Evolutionary conservation across 2,329 filamentous ascomycete genomes (phyloP).

Genomic region (Anisogramma anomala): DNA sequence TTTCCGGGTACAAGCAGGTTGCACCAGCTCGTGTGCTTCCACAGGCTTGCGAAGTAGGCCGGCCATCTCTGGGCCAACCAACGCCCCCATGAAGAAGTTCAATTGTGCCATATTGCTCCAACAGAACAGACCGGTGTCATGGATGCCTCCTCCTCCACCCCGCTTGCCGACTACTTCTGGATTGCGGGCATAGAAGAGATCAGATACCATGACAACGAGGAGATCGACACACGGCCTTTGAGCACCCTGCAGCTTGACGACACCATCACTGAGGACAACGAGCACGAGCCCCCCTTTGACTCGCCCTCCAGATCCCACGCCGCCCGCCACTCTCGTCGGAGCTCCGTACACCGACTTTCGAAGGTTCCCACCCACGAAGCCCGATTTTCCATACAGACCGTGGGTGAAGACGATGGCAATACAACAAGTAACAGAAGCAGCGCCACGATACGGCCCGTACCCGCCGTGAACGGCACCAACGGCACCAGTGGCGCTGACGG

Average conservation of each 20-base stretch:
- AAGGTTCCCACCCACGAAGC: slow-evolving; percentile 36
- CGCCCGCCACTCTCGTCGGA: slow-evolving; percentile 50
- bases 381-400: slow-evolving; percentile 40
- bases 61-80: slow-evolving; percentile 4
- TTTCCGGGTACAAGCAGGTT: slow-evolving; percentile 1
- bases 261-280: slow-evolving; percentile 53
- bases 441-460: slow-evolving; percentile 45
- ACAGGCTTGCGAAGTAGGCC: slow-evolving; percentile 4
- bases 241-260: slow-evolving; percentile 36
- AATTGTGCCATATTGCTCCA: slow-evolving; percentile 5
- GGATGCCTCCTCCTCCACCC: slow-evolving; percentile 46
- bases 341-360: slow-evolving; percentile 47
- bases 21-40: slow-evolving; percentile 7
- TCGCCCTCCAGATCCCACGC: slow-evolving; percentile 22
- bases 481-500: slow-evolving; percentile 13
- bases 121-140: slow-evolving; percentile 30
- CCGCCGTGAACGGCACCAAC: slow-evolving; percentile 17
- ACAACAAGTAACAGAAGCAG: slow-evolving; percentile 55
- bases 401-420: slow-evolving; percentile 44
- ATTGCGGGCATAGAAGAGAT: slow-evolving; percentile 60
- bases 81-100: slow-evolving; percentile 13
- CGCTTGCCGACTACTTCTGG: slow-evolving; percentile 66
- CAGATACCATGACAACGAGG: slow-evolving; percentile 45
- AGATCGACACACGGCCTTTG: slow-evolving; percentile 21
- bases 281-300: slow-evolving; percentile 29